Evolutionary conservation across 768 basidiomycete species (phyloP).

Genomic region (Boletus speciosus): DNA sequence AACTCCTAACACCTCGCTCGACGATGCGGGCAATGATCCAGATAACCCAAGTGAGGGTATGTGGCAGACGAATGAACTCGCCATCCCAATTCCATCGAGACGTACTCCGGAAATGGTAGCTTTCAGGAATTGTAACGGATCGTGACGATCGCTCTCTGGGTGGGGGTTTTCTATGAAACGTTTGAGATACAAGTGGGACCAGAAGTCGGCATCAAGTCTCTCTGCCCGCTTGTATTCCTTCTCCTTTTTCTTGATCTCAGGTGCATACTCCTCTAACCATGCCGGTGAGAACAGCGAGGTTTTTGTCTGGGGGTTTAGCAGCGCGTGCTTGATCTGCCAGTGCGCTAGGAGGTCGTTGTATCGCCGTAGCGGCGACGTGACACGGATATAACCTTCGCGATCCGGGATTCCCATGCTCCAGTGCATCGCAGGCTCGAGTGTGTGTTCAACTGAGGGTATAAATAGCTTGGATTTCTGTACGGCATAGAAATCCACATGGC

Average conservation of each 20-base stretch:
- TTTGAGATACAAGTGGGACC: slow-evolving; percentile 40
- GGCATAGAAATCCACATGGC: slow-evolving; percentile 41
- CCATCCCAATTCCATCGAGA: slow-evolving; percentile 9
- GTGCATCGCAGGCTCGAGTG: slow-evolving; percentile 59
- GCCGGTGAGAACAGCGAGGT: slow-evolving; percentile 43
- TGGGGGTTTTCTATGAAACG: slow-evolving; percentile 34
- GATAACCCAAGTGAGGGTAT: slow-evolving; percentile 26
- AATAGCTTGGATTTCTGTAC: slow-evolving; percentile 33
- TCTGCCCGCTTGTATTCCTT: slow-evolving; percentile 29
- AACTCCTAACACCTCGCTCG: slow-evolving; percentile 13
- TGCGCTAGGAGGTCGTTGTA: slow-evolving; percentile 79
- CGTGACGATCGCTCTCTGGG: slow-evolving; percentile 12
- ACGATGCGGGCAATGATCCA: slow-evolving; percentile 13
- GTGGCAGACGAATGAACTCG: slow-evolving; percentile 20
- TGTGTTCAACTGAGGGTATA: slow-evolving; percentile 40
- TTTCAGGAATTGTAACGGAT: slow-evolving; percentile 29
- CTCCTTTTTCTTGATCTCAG: slow-evolving; percentile 38
- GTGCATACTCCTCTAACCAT: slow-evolving; percentile 44
- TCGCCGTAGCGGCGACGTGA: slow-evolving; percentile 85
- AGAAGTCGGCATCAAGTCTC: slow-evolving; percentile 35
- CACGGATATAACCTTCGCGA: slow-evolving; percentile 77
- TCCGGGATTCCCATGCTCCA: slow-evolving; percentile 64
- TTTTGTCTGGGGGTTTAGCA: slow-evolving; percentile 42
- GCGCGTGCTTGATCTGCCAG: slow-evolving; percentile 87
- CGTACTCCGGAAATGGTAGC: slow-evolving; percentile 23